Evolutionary conservation across 306 rosid genomes (phyloP).

Genomic region (Dalbergia cultrata): DNA sequence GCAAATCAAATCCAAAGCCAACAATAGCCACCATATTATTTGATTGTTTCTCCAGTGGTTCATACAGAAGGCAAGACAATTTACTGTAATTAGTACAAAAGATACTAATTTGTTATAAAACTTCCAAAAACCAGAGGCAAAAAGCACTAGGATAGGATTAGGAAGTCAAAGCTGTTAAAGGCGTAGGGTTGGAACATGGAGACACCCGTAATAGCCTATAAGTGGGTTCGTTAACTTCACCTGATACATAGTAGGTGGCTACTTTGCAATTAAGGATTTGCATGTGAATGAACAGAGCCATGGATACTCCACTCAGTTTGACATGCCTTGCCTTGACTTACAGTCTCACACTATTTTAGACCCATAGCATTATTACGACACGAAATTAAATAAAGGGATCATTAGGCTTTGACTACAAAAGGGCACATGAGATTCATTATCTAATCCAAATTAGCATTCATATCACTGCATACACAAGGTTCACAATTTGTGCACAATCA

Average conservation of each 20-base stretch:
- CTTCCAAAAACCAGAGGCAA: background rate
- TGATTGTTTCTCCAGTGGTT: no score
- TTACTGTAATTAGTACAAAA: no score
- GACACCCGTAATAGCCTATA: background rate
- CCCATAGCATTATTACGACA: background rate
- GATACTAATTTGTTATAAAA: background rate
- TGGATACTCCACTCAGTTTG: background rate
- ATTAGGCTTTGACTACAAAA: background rate
- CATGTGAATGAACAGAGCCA: conserved; percentile 45
- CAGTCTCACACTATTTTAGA: background rate
- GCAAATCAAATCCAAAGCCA: no score
- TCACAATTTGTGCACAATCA: background rate
- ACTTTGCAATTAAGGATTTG: background rate
- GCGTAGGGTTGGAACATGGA: background rate
- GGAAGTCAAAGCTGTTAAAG: background rate
- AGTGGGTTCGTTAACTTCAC: background rate
- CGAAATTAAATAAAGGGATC: background rate
- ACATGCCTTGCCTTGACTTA: background rate
- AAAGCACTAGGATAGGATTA: no score
- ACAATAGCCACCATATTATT: no score
- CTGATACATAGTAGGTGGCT: background rate
- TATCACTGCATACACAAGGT: background rate
- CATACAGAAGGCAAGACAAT: no score
- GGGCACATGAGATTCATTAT: background rate
- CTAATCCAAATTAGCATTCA: background rate